These are phyloP conservation scores for Sisymbrium altissimum DNA, from an alignment of 345 rosid genomes.

Conservation along the genomic window DNA sequence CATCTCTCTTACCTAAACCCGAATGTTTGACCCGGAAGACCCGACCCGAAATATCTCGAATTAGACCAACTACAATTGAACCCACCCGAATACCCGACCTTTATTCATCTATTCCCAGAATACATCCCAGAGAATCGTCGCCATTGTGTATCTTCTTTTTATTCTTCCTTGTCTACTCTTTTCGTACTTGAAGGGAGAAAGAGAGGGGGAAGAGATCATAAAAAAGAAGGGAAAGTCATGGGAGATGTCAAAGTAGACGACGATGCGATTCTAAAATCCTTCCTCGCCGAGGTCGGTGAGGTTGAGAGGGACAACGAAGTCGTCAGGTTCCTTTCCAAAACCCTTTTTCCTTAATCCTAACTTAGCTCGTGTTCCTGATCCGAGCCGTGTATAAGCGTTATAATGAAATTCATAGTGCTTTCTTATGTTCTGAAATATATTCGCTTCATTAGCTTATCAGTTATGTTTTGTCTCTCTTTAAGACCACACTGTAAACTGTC, in stretches of 20 bases:
- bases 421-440: background rate
- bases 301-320: slow-evolving; percentile 97
- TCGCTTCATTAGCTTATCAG: background rate
- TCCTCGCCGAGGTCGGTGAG: slow-evolving; percentile 96
- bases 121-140: background rate
- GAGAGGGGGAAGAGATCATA: background rate
- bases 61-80: background rate
- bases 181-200: background rate
- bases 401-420: background rate
- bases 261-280: slow-evolving; percentile 81
- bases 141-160: background rate
- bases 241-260: slow-evolving; percentile 55
- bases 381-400: background rate
- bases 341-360: background rate
- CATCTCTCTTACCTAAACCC: too few relatives aligned
- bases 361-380: slow-evolving; percentile 15
- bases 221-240: slow-evolving; percentile 33
- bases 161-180: slow-evolving; percentile 14
- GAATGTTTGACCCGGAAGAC: background rate
- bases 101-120: background rate
- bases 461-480: background rate
- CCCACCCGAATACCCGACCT: slow-evolving; percentile 15
- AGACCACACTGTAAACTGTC: background rate
- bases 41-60: background rate
- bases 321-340: slow-evolving; percentile 48